Evolutionary conservation across 2,329 filamentous ascomycete genomes (phyloP), one percentile per base, ranked within the genome.

Genomic region (Hypoxylon sp.): DNA sequence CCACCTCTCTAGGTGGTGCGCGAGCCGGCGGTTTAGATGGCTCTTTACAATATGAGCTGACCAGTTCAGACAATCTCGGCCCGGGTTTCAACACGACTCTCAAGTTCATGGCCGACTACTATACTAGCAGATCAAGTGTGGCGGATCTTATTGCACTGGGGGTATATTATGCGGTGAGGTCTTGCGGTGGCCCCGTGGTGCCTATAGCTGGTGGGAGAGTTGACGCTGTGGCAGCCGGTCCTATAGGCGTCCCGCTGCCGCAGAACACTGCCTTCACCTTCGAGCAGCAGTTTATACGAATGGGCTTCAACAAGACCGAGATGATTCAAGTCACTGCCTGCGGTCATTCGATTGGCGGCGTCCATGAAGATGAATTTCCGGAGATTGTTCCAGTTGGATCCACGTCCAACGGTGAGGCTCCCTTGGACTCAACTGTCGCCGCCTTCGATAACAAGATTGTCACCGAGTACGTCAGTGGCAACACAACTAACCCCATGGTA

Each of bases 241-340:
- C 75, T 1, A 70, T 77, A 1, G 86, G 85, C 7, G 83, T 89
- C 2, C 87, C 87, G 2, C 81, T 86, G 69, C 85, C 87, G 0
- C 81, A 88, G 69, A 87, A 89, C 71, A 80, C 81, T 1, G 77
- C 82, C 7, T 73, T 74, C 11, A 85, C 79, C 1, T 88, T 89
- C 70, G 72, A 77, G 53, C 81, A 83, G 52, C 85, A 87, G 72
- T 89, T 89, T 69, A 60, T 76, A 4, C 81, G 86, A 51, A 85
- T 88, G 80, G 87, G 87, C 4, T 89, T 89, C 75, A 82, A 75
- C 52, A 74, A 74, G 9, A 74, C 79, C 14, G 85, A 89, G 68
- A 89, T 89, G 85, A 87, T 89, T 42, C 82, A 85, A 70, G 78
- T 87, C 22, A 83, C 82, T 1, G 87, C 86, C 8, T 90, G 87